Evolutionary conservation across 2,329 filamentous ascomycete species (phyloP), one percentile per base, ranked within the genome.

Genomic region (Stagonosporopsis vannaccii): DNA sequence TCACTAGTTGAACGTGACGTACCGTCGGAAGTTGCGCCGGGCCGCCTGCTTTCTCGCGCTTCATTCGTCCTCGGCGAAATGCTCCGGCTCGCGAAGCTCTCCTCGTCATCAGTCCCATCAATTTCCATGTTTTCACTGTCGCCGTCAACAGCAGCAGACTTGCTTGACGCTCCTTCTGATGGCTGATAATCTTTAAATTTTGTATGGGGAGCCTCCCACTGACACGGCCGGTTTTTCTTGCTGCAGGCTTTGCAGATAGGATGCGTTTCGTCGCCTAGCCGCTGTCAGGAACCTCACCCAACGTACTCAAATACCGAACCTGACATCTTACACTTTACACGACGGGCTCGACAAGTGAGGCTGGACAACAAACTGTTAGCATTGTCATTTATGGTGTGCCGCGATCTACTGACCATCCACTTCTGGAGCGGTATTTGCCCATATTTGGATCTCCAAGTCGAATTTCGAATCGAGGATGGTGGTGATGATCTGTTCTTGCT

Each of bases 361-460:
- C 71, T 73, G 19, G 43, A 30, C 20, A 36, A 11, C 22, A 17
- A 37, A 23, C 57, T 37, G 63, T 45, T 36, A 46, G 41, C 30
- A 25, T 45, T 22, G 19, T 47, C 17, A 32, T 26, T 19, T 11
- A 45, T 17, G 28, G 19, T 23, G 15, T 36, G 33, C 19, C 15
- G n/a, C n/a, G 17, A 26, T 36, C 22, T 41, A 66, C 68, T 63
- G 32, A 73, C 70, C 70, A 73, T 42, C 70, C 70, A 49, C 61
- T 70, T 51, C 61, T 69, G 33, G 70, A 73, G 43, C 70, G 69
- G 52, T 60, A 70, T 57, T 71, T 73, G 43, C 70, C 70, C 65
- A 71, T 68, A 2, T 23, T 44, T 15, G 17, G 41, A 1, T 35
- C 39, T 55, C 36, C 19, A 45, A 22, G n/a, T 30, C 3, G 51